These are phyloP conservation scores for Eudorina sp. DNA, from an alignment of 139 green algal species.

Conservation along the genomic window DNA sequence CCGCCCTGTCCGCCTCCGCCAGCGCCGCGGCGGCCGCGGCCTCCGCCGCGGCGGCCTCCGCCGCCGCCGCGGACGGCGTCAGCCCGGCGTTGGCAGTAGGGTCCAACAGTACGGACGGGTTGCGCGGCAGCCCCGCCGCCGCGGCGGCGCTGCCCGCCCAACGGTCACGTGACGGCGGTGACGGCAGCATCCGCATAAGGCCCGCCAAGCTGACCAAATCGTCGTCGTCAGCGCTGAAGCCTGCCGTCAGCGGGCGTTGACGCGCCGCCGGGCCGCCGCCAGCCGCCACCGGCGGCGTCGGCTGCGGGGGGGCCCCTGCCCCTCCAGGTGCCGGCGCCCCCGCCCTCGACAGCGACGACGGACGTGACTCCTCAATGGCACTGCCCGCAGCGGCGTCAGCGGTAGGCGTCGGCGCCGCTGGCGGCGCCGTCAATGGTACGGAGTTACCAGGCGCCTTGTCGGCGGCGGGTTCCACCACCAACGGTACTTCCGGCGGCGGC, in stretches of 20 bases:
- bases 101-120: constrained; percentile 27
- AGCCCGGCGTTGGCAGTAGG: not conserved
- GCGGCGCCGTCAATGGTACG: not conserved
- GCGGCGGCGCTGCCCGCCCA: constrained; percentile 32
- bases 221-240: not conserved
- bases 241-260: not conserved
- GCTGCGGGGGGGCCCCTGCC: too few relatives aligned
- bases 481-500: too few relatives aligned
- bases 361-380: not conserved
- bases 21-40: not conserved
- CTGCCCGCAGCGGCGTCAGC: not conserved
- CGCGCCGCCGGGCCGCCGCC: too few relatives aligned
- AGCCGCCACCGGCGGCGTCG: too few relatives aligned
- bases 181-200: not conserved
- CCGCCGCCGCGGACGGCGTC: not conserved
- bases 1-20: not conserved
- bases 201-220: not conserved
- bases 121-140: constrained; percentile 14
- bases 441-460: too few relatives aligned
- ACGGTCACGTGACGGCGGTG: not conserved
- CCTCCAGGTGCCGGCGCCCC: too few relatives aligned
- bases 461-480: too few relatives aligned
- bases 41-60: not conserved
- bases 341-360: too few relatives aligned
- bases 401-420: not conserved